These are phyloP conservation scores for Cladosporium oxysporum DNA, from an alignment of 2,329 filamentous ascomycete species.

Conservation along the genomic window DNA sequence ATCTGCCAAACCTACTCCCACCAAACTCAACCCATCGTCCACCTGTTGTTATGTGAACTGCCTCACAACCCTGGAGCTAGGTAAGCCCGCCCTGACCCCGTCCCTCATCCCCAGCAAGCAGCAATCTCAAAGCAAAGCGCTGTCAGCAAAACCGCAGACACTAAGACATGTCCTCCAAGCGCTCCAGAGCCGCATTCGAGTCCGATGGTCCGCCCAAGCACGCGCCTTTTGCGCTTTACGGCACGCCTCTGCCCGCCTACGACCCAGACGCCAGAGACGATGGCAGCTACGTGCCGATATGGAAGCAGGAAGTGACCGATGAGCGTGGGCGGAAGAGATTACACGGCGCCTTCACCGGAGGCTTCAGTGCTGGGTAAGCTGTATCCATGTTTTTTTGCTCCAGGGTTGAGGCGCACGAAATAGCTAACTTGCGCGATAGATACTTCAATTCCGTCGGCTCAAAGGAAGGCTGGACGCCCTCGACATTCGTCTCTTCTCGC, in stretches of 20 bases:
- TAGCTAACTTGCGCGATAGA: conserved; percentile 47
- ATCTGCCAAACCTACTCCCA: background rate
- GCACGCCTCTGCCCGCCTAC: conserved; percentile 77
- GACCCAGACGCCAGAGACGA: conserved; percentile 81
- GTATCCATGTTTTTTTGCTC: no score
- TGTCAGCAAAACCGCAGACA: conserved; percentile 29
- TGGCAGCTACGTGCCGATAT: conserved; percentile 89
- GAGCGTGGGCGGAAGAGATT: conserved; percentile 86
- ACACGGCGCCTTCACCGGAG: conserved; percentile 94
- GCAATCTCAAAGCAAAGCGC: conserved; percentile 32
- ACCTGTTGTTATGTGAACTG: conserved; percentile 8
- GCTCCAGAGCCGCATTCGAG: conserved; percentile 76
- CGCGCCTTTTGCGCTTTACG: conserved; percentile 76
- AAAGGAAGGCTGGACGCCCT: conserved; percentile 95
- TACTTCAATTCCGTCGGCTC: conserved; percentile 99
- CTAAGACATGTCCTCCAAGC: conserved; percentile 71
- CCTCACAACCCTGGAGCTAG: conserved; percentile 12
- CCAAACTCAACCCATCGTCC: background rate
- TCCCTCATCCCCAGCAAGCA: conserved; percentile 8
- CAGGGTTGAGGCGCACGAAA: no score
- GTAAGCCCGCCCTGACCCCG: conserved; percentile 14
- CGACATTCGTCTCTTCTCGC: conserved; percentile 88
- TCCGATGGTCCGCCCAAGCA: conserved; percentile 60
- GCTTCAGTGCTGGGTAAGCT: conserved; percentile 88
- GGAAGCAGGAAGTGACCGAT: conserved; percentile 97